phyloP scores from a whole-genome alignment of 805 yeast species.

The Peterozyma toletana region DNA sequence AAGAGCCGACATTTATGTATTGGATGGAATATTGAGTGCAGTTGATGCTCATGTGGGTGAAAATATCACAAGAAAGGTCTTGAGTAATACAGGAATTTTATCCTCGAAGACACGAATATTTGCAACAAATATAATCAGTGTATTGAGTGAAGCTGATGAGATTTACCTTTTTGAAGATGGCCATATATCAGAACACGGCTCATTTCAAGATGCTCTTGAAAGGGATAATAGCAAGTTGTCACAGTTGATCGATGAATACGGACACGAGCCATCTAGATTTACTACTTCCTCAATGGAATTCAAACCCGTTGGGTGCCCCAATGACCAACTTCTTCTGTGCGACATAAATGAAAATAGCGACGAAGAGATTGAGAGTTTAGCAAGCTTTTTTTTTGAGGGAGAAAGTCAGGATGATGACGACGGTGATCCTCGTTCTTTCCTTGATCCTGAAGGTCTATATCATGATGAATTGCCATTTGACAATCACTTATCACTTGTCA shows the following conservation, averaged over 20 bases:
- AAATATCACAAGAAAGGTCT: slow-evolving; percentile 62
- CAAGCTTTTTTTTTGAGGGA: too few relatives aligned
- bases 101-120: slow-evolving; percentile 44
- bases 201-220: slow-evolving; percentile 30
- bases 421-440: too few relatives aligned
- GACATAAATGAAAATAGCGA: too few relatives aligned
- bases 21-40: slow-evolving; percentile 92
- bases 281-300: slow-evolving; percentile 10
- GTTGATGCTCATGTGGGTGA: slow-evolving; percentile 96
- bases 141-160: slow-evolving; percentile 48
- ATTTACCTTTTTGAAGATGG: slow-evolving; percentile 53
- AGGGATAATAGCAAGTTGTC: slow-evolving; percentile 16
- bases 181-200: slow-evolving; percentile 47
- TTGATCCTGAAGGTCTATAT: too few relatives aligned
- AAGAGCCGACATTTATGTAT: slow-evolving; percentile 80
- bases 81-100: slow-evolving; percentile 40
- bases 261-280: slow-evolving; percentile 20
- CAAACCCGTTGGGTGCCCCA: too few relatives aligned
- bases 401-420: too few relatives aligned
- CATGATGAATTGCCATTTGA: too few relatives aligned
- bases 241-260: slow-evolving; percentile 30
- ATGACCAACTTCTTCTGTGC: too few relatives aligned
- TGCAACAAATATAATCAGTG: slow-evolving; percentile 51
- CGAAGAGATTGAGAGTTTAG: too few relatives aligned
- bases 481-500: background rate